These are phyloP conservation scores for Linum usitatissimum DNA, from an alignment of 345 rosid species.

Conservation along the genomic window DNA sequence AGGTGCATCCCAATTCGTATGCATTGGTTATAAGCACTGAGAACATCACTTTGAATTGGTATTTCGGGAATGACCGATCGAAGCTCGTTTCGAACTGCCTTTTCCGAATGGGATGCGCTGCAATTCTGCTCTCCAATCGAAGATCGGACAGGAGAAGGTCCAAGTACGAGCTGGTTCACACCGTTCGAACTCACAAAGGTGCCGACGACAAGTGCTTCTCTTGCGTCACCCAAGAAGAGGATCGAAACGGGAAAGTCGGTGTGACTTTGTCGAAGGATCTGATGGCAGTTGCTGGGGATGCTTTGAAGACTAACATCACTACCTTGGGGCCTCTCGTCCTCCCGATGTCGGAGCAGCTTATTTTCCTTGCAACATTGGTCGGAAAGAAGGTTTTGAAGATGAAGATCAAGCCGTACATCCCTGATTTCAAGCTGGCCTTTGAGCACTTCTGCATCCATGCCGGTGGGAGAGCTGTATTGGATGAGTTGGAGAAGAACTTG, in stretches of 20 bases:
- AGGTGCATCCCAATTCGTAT: conserved; percentile 1
- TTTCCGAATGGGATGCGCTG: conserved; percentile 2
- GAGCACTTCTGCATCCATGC: conserved; percentile 5
- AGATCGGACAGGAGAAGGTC: neutral
- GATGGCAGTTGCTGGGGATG: conserved; percentile 1
- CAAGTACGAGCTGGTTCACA: neutral
- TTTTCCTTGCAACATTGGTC: neutral
- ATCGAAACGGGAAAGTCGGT: neutral
- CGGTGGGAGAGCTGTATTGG: conserved; percentile 1
- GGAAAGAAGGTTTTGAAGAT: conserved; percentile 1
- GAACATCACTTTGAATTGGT: conserved; percentile 6
- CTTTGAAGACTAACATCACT: conserved; percentile 1
- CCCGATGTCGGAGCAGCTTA: conserved; percentile 1
- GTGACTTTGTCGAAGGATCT: conserved; percentile 2
- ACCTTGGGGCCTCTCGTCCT: neutral
- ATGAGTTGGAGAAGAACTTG: conserved; percentile 4
- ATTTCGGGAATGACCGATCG: neutral
- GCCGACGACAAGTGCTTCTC: conserved; percentile 1
- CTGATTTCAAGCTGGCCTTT: conserved; percentile 3
- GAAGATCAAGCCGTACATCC: conserved; percentile 3
- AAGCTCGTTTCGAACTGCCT: conserved; percentile 3
- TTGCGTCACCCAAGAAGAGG: conserved; percentile 6
- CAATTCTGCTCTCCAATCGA: neutral
- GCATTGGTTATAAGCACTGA: conserved; percentile 1
- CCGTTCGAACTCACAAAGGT: conserved; percentile 1